phyloP scores from a whole-genome alignment of 164 flowering plant genomes.

The Berberis vulgaris region DNA sequence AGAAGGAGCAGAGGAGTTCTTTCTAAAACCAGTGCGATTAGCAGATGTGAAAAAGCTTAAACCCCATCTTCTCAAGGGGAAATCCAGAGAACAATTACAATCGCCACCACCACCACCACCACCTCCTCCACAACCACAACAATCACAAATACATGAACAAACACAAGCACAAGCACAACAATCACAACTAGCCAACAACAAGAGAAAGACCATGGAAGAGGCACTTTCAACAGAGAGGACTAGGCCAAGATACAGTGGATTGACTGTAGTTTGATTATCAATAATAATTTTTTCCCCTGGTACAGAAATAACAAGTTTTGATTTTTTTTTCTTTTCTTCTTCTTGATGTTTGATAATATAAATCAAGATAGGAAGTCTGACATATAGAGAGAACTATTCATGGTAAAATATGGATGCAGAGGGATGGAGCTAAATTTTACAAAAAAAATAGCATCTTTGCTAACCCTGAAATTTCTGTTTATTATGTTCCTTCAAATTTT shows the following conservation, averaged over 20 bases:
- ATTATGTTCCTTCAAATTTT: too few relatives aligned
- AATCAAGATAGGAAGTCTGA: too few relatives aligned
- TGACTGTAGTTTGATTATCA: constrained; percentile 21
- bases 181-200: constrained; percentile 21
- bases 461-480: too few relatives aligned
- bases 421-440: too few relatives aligned
- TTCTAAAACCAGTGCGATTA: constrained; percentile 53
- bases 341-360: too few relatives aligned
- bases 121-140: constrained; percentile 5
- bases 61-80: constrained; percentile 38
- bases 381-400: too few relatives aligned
- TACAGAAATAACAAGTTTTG: too few relatives aligned
- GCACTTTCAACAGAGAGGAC: constrained; percentile 33
- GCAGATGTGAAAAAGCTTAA: constrained; percentile 51
- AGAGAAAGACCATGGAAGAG: constrained; percentile 36
- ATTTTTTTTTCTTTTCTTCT: too few relatives aligned
- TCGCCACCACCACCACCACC: constrained; percentile 3
- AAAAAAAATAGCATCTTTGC: too few relatives aligned
- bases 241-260: constrained; percentile 42
- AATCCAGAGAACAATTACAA: constrained; percentile 19
- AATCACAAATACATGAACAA: constrained; percentile 11
- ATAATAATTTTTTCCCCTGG: neutral
- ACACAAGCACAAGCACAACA: constrained; percentile 9
- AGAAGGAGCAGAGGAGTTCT: constrained; percentile 68
- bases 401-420: too few relatives aligned